These are phyloP conservation scores for Metschnikowia picachoensis DNA, from an alignment of 805 yeast species.

Conservation along the genomic window DNA sequence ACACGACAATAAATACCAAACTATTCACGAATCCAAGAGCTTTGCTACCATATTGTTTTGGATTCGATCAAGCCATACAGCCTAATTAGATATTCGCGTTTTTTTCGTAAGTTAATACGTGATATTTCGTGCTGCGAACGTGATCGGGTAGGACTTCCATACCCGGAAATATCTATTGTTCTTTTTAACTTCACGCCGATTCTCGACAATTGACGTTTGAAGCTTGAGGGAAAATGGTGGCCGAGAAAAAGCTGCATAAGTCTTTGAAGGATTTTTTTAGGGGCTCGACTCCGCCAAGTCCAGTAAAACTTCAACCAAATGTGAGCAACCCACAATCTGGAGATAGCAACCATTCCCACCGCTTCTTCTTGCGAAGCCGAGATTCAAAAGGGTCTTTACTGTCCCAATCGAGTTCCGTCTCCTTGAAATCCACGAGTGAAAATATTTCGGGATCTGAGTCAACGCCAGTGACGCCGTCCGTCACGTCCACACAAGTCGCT, in stretches of 20 bases:
- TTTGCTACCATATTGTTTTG: too few relatives aligned
- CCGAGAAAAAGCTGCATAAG: constrained; percentile 14
- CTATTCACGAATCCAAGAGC: too few relatives aligned
- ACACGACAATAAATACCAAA: too few relatives aligned
- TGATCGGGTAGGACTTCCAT: not conserved
- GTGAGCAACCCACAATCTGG: constrained; percentile 1
- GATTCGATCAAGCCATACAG: too few relatives aligned
- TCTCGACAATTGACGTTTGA: not conserved
- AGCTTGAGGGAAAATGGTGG: constrained; percentile 6
- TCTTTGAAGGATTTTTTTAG: constrained; percentile 14
- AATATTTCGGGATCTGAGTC: constrained; percentile 4
- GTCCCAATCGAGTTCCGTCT: constrained; percentile 25
- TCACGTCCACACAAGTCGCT: not conserved
- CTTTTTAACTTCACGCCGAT: not conserved
- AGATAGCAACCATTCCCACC: constrained; percentile 17
- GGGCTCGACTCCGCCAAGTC: constrained; percentile 9
- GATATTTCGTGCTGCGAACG: not conserved
- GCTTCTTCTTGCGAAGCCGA: constrained; percentile 23
- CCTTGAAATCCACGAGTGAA: constrained; percentile 16
- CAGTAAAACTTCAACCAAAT: constrained; percentile 4
- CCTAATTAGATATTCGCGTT: too few relatives aligned
- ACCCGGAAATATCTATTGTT: constrained; percentile 1
- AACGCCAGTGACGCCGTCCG: constrained; percentile 3
- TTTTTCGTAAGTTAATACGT: too few relatives aligned
- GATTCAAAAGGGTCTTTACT: constrained; percentile 23